Conservation (phyloP, 176 grass and related monocot genomes). For the Aegilops umbellulata region DNA sequence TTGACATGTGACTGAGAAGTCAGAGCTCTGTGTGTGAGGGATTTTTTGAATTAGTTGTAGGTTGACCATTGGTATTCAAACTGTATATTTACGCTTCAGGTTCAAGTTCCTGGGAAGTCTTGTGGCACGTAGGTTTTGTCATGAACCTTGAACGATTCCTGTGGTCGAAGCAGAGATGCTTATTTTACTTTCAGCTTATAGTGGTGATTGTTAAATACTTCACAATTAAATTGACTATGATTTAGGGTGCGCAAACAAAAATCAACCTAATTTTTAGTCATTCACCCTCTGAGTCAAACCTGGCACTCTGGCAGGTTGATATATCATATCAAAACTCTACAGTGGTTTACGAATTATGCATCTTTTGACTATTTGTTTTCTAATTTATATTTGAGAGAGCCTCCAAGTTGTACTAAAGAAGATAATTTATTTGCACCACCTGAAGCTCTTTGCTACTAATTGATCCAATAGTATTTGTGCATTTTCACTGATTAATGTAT, state of each 20-base stretch:
- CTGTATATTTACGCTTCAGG: not conserved
- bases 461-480: not conserved
- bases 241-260: not conserved
- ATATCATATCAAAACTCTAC: not conserved
- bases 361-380: constrained; percentile 20
- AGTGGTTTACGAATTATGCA: constrained; percentile 1
- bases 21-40: not conserved
- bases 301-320: not conserved
- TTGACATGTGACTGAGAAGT: not conserved
- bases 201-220: not conserved
- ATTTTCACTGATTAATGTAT: constrained; percentile 17
- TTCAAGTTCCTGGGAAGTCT: not conserved
- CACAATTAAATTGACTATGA: not conserved
- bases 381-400: not conserved
- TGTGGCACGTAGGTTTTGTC: not conserved
- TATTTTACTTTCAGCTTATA: not conserved
- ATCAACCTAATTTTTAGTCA: not conserved
- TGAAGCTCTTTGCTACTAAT: not conserved
- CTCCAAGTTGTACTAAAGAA: not conserved
- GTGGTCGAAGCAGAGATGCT: not conserved
- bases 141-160: not conserved
- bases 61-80: not conserved
- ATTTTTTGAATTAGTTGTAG: not conserved
- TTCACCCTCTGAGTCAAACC: not conserved
- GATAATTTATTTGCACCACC: not conserved